These are phyloP conservation scores for Rhodocollybia butyracea DNA, from an alignment of 768 basidiomycete genomes.

Conservation along the genomic window DNA sequence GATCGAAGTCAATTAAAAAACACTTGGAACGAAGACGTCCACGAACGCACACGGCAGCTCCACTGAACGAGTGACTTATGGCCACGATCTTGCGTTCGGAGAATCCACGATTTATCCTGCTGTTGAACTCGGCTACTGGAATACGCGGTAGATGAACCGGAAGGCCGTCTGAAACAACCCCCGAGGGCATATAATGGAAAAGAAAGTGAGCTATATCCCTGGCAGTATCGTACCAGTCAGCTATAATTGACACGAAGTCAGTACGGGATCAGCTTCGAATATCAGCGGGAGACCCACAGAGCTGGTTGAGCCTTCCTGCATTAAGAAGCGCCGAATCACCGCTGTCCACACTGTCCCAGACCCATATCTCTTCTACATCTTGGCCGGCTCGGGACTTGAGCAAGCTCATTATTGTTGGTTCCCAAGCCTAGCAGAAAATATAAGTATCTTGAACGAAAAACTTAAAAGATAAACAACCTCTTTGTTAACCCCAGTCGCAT, in stretches of 20 bases:
- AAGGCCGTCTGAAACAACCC: constrained; percentile 26
- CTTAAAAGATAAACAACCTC: constrained; percentile 45
- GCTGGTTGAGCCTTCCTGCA: constrained; percentile 43
- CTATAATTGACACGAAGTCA: not conserved
- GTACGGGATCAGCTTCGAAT: not conserved
- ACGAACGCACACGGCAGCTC: constrained; percentile 66
- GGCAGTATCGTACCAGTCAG: constrained; percentile 72
- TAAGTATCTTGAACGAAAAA: not conserved
- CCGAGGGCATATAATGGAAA: constrained; percentile 57
- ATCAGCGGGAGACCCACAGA: constrained; percentile 44
- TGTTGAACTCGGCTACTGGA: constrained; percentile 33
- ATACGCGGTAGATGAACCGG: constrained; percentile 55
- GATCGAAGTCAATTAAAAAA: not conserved
- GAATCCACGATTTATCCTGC: constrained; percentile 49
- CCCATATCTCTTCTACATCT: constrained; percentile 68
- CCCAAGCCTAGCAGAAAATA: constrained; percentile 63
- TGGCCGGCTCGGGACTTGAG: constrained; percentile 34
- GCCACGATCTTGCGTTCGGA: constrained; percentile 51
- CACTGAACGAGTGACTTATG: constrained; percentile 87
- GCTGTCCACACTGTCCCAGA: constrained; percentile 80
- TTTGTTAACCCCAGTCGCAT: constrained; percentile 87
- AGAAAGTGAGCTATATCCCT: constrained; percentile 81
- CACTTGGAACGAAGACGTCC: not conserved
- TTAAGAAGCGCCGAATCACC: constrained; percentile 82
- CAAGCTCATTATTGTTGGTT: constrained; percentile 59